Evolutionary conservation across 345 rosid species (phyloP).

Genomic region (Citrus inodora): DNA sequence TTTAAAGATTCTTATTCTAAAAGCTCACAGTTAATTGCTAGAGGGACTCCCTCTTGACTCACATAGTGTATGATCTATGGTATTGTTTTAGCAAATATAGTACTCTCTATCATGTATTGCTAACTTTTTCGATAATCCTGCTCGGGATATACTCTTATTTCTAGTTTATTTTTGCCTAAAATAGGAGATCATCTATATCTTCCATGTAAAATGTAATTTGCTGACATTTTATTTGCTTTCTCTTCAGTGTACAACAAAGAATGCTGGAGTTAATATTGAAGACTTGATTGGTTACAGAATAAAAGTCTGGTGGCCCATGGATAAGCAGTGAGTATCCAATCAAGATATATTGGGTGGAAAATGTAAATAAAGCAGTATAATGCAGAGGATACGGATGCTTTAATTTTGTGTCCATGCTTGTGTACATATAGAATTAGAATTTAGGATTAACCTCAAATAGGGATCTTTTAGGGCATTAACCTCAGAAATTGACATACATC

Average conservation of each 20-base stretch:
- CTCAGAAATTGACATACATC: background rate
- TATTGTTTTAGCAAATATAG: background rate
- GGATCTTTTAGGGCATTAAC: background rate
- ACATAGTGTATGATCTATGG: background rate
- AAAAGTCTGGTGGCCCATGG: conserved; percentile 99
- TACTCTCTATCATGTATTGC: background rate
- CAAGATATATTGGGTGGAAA: background rate
- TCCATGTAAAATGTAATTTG: background rate
- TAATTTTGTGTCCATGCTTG: too few relatives aligned
- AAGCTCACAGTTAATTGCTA: background rate
- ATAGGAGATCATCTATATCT: background rate
- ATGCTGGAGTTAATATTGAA: conserved; percentile 45
- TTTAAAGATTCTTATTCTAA: background rate
- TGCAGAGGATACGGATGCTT: background rate
- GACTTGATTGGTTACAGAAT: conserved; percentile 82
- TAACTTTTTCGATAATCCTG: background rate
- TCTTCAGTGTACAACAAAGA: conserved; percentile 62
- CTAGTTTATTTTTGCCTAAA: background rate
- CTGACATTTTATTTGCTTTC: conserved; percentile 21
- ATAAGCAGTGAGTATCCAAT: conserved; percentile 66
- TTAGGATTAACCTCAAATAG: background rate
- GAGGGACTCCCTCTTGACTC: background rate
- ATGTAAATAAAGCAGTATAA: background rate
- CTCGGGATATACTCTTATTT: background rate
- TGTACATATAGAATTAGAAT: background rate